Evolutionary conservation across 176 grass and related monocot genomes (phyloP).

Genomic region (Musa acuminata): DNA sequence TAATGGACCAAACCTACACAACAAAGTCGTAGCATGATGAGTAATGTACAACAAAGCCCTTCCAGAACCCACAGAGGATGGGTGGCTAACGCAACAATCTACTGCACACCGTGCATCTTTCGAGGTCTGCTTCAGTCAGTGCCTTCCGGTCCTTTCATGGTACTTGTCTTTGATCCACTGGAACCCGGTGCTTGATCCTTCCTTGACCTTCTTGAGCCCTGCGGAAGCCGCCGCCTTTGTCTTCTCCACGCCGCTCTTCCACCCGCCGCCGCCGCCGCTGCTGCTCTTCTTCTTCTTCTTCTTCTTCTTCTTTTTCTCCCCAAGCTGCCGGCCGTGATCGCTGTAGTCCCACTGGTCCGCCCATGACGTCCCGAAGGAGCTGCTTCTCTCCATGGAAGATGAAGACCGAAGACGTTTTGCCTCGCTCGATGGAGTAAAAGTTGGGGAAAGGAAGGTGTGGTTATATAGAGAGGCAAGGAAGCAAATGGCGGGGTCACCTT

Average conservation of each 20-base stretch:
- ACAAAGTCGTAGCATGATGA: no score
- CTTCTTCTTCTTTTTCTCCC: not conserved
- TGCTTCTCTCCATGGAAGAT: conserved; percentile 42
- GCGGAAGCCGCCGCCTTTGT: conserved; percentile 47
- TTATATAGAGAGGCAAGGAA: no score
- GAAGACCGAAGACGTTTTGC: not conserved
- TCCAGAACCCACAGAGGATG: no score
- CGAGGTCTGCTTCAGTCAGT: not conserved
- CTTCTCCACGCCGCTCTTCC: conserved; percentile 24
- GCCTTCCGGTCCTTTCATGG: conserved; percentile 28
- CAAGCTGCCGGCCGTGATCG: conserved; percentile 22
- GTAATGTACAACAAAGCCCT: no score
- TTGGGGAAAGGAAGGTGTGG: no score
- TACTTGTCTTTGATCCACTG: conserved; percentile 80
- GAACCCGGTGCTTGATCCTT: conserved; percentile 44
- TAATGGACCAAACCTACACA: no score
- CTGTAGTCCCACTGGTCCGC: conserved; percentile 89
- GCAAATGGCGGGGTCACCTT: no score
- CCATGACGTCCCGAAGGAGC: conserved; percentile 68
- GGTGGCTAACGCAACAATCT: no score
- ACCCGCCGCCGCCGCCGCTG: conserved; percentile 1
- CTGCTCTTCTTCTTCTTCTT: conserved; percentile 8
- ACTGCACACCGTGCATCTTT: no score
- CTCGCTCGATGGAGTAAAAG: no score
- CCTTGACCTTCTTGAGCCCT: conserved; percentile 72